Evolutionary conservation across 2,329 filamentous ascomycete genomes (phyloP).

Genomic region (Colletotrichum sp.): DNA sequence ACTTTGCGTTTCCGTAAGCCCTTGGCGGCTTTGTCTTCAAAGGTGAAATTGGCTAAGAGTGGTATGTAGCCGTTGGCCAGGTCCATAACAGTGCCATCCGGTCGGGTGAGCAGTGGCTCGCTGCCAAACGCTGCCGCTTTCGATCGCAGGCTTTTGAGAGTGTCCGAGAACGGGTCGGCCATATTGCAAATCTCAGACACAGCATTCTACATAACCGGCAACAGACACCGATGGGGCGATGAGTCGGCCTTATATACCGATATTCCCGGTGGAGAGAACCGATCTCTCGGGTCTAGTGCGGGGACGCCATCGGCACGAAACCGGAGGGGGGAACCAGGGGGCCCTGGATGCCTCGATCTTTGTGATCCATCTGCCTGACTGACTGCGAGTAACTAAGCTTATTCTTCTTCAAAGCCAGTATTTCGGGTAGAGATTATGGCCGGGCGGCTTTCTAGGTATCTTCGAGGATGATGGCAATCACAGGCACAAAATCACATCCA

Average conservation of each 20-base stretch:
- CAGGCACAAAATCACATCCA: not conserved
- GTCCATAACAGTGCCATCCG: not conserved
- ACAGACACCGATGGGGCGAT: not conserved
- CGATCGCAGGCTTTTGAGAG: not conserved
- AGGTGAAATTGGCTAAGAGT: not conserved
- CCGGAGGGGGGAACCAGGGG: not conserved
- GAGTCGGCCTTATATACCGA: not conserved
- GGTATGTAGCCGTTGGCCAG: not conserved
- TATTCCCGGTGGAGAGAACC: not conserved
- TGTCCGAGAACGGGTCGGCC: too few species aligned
- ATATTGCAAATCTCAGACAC: not conserved
- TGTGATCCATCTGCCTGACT: not conserved
- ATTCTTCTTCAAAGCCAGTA: not conserved
- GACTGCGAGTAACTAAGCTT: fast-evolving
- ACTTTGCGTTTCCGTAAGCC: not conserved
- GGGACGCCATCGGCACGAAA: not conserved
- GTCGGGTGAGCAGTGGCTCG: not conserved
- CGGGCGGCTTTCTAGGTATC: fast-evolving
- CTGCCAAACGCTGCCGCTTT: not conserved
- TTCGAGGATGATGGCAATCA: not conserved
- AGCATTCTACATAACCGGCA: not conserved
- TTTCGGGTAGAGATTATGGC: not conserved
- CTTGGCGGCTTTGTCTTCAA: conserved; percentile 5
- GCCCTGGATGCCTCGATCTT: not conserved
- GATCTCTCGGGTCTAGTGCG: not conserved